Percentiles rank a stretch among this genome's conserved stretches.
phyloP scores from a whole-genome alignment of 257 asterid species.

The Solanum boliviense region DNA sequence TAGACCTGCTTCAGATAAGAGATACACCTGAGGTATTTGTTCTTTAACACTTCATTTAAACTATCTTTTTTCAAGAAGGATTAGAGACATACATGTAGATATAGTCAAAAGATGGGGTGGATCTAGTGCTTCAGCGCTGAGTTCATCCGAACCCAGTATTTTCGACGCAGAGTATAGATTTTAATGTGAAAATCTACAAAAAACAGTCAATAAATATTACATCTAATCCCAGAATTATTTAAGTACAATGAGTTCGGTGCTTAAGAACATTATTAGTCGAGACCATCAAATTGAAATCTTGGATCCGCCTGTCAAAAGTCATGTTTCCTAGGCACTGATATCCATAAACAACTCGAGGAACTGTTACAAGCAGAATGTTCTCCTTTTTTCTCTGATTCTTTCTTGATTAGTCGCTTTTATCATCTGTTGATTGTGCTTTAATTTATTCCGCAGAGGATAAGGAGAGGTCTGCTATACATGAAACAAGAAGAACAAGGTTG shows the following conservation, averaged over 20 bases:
- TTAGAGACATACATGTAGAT: neutral
- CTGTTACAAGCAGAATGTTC: neutral
- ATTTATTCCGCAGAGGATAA: conserved; percentile 51
- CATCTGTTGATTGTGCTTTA: neutral
- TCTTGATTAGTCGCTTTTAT: neutral
- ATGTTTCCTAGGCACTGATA: neutral
- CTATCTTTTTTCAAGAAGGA: neutral
- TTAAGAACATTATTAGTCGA: neutral
- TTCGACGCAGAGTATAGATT: neutral
- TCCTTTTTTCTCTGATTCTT: neutral
- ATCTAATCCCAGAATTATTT: neutral
- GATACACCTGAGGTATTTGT: conserved; percentile 61
- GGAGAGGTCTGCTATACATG: conserved; percentile 57
- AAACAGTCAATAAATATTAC: neutral
- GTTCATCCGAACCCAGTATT: neutral
- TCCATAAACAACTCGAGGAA: neutral
- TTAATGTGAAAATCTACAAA: neutral
- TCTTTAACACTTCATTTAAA: neutral
- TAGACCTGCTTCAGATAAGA: conserved; percentile 70
- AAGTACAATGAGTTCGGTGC: neutral
- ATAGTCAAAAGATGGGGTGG: neutral
- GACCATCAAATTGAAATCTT: neutral
- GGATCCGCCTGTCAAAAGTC: neutral
- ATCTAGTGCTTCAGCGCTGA: neutral
- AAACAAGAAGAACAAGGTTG: conserved; percentile 70